A percentile compares a stretch with the other conserved stretches of the same genome.
phyloP scores from a whole-genome alignment of 2,329 filamentous ascomycete genomes.

The Fusarium guadeloupense region DNA sequence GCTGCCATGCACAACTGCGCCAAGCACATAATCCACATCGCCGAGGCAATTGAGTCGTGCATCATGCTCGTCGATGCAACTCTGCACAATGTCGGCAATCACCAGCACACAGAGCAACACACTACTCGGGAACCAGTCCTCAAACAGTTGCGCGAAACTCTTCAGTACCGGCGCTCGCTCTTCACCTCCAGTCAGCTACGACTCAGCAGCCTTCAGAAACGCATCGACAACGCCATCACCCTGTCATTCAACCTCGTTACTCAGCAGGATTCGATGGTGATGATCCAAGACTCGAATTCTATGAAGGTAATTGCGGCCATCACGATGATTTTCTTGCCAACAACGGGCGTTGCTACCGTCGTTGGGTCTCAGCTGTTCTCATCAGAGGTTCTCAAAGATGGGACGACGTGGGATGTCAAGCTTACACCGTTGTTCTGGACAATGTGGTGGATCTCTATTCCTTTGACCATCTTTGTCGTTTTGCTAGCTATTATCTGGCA shows the following conservation, averaged over 20 bases:
- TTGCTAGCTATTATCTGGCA: constrained; percentile 43
- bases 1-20: constrained; percentile 44
- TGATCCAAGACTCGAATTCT: constrained; percentile 48
- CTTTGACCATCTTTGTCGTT: constrained; percentile 40
- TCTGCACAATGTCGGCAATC: constrained; percentile 19
- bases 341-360: constrained; percentile 48
- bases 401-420: constrained; percentile 35
- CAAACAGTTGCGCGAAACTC: constrained; percentile 42
- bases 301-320: constrained; percentile 52
- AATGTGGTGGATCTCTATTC: constrained; percentile 45
- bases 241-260: constrained; percentile 51
- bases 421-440: constrained; percentile 44
- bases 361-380: constrained; percentile 43
- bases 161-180: constrained; percentile 46
- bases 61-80: constrained; percentile 40
- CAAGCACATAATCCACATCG: constrained; percentile 45
- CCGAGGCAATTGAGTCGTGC: constrained; percentile 44
- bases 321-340: constrained; percentile 52
- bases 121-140: constrained; percentile 23
- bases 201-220: constrained; percentile 47
- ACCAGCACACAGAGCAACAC: neutral
- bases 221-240: constrained; percentile 48
- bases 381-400: constrained; percentile 29
- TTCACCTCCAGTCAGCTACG: constrained; percentile 50
- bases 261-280: constrained; percentile 49